These are phyloP conservation scores for Protoeuglena noctilucae DNA, from an alignment of 139 green algal genomes.

Conservation along the genomic window DNA sequence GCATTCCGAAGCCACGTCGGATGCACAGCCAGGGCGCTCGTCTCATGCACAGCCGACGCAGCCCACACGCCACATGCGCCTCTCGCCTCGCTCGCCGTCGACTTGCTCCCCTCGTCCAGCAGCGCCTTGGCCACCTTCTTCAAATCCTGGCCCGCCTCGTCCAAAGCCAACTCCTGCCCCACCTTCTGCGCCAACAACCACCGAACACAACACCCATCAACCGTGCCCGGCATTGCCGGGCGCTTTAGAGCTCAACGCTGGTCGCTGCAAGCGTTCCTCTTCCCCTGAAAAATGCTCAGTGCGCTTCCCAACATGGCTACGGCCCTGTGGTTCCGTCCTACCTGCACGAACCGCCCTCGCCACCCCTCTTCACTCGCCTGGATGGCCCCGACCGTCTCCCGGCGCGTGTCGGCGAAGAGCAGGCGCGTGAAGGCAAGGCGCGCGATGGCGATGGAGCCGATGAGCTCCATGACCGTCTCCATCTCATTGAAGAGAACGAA, in stretches of 20 bases:
- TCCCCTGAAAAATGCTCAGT: neutral
- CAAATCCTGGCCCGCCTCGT: neutral
- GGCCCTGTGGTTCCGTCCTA: neutral
- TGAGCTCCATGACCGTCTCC: constrained; percentile 28
- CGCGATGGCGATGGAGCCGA: constrained; percentile 19
- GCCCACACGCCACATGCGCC: no score
- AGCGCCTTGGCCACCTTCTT: neutral
- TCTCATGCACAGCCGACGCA: no score
- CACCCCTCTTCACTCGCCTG: no score
- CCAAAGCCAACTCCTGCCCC: neutral
- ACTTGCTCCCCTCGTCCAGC: neutral
- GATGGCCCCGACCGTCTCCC: constrained; percentile 23
- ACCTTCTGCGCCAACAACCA: no score
- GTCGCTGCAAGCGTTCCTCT: neutral
- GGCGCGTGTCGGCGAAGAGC: constrained; percentile 24
- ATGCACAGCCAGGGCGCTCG: neutral
- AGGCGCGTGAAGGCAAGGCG: constrained; percentile 23
- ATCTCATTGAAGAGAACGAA: constrained; percentile 28
- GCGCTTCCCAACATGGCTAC: neutral
- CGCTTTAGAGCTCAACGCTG: no score
- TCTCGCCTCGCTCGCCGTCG: no score
- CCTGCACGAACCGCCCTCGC: no score
- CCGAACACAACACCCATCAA: no score
- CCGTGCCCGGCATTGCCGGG: no score
- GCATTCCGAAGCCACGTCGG: neutral